Conservation (phyloP, 805 yeast species). For the Dipodascus geniculatus region DNA sequence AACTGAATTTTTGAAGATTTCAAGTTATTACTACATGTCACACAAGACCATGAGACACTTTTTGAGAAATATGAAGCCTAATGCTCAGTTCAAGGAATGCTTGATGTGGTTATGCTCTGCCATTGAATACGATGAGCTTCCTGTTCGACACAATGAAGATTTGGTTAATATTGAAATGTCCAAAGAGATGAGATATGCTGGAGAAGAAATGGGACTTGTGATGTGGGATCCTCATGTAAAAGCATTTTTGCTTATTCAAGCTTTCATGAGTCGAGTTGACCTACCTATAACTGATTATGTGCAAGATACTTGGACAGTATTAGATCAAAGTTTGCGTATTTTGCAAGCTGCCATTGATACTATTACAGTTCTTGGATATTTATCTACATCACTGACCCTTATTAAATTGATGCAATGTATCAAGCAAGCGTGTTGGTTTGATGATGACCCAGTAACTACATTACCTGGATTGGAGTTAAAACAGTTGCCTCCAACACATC, state of each 20-base stretch:
- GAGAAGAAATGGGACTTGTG: conserved; percentile 20
- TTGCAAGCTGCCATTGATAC: conserved; percentile 88
- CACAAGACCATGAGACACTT: conserved; percentile 76
- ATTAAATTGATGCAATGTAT: conserved; percentile 71
- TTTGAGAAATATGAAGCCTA: conserved; percentile 37
- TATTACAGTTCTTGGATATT: conserved; percentile 70
- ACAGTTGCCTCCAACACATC: conserved; percentile 1
- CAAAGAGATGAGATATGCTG: conserved; percentile 53
- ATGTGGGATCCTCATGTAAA: conserved; percentile 87
- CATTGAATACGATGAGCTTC: conserved; percentile 74
- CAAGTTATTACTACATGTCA: conserved; percentile 87
- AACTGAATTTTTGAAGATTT: conserved; percentile 72
- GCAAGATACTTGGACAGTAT: conserved; percentile 85
- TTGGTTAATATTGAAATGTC: conserved; percentile 77
- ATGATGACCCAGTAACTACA: conserved; percentile 51
- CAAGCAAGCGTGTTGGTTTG: conserved; percentile 83
- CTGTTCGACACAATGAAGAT: conserved; percentile 89
- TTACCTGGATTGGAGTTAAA: conserved; percentile 35
- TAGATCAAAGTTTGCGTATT: conserved; percentile 90
- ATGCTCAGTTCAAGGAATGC: conserved; percentile 47
- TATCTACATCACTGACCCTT: conserved; percentile 47
- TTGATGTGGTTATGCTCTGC: conserved; percentile 51
- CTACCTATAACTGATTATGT: conserved; percentile 91
- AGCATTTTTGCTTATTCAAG: conserved; percentile 60
- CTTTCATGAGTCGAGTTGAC: conserved; percentile 57